Percentiles rank a stretch among this genome's conserved stretches.
Evolutionary conservation across 2,329 filamentous ascomycete genomes (phyloP).

Genomic region (Fusarium sp.): DNA sequence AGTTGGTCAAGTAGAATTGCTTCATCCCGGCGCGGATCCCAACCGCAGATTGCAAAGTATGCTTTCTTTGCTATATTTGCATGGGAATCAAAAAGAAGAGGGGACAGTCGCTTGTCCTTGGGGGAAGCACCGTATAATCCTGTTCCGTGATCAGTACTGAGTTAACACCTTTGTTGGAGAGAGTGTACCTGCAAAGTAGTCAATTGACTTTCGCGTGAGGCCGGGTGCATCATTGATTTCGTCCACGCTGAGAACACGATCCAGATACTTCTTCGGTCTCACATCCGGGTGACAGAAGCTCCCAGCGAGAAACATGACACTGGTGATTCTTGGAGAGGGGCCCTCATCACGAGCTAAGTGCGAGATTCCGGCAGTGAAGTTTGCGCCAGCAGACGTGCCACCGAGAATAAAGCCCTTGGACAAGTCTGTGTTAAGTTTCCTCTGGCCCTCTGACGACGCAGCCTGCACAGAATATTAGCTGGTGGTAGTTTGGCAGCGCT

Average conservation of each 20-base stretch:
- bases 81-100: conserved; percentile 48
- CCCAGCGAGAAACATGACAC: conserved; percentile 57
- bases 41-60: conserved; percentile 58
- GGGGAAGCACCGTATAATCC: conserved; percentile 43
- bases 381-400: conserved; percentile 62
- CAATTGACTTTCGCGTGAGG: conserved; percentile 49
- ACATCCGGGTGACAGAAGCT: conserved; percentile 53
- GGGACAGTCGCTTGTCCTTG: conserved; percentile 52
- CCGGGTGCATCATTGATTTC: conserved; percentile 49
- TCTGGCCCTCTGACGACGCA: conserved; percentile 32
- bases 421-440: conserved; percentile 53
- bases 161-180: too few species aligned
- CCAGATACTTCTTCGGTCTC: conserved; percentile 51
- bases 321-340: conserved; percentile 55
- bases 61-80: conserved; percentile 46
- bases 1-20: conserved; percentile 56
- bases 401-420: conserved; percentile 59
- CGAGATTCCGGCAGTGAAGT: conserved; percentile 58
- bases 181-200: conserved; percentile 48
- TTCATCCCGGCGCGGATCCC: conserved; percentile 60
- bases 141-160: neutral
- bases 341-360: conserved; percentile 52
- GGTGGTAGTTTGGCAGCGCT: neutral
- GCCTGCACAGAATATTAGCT: conserved; percentile 2
- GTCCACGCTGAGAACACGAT: conserved; percentile 48